Evolutionary conservation across 129 eudicot species (phyloP).

Genomic region (Erigeron canadensis): DNA sequence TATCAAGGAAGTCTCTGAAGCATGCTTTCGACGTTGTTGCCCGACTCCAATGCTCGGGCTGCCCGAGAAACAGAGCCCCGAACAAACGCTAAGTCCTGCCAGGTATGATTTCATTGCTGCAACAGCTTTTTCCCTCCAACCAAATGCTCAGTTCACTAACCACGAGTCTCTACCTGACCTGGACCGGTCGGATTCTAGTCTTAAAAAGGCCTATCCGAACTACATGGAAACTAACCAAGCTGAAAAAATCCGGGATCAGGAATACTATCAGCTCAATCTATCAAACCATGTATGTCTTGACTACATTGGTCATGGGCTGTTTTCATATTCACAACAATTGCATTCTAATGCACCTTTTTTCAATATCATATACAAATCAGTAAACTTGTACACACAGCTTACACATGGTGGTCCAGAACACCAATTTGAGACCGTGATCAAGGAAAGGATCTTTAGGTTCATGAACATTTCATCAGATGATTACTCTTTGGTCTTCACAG

Average conservation of each 20-base stretch:
- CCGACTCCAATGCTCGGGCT: slow-evolving; percentile 37
- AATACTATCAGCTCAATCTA: slow-evolving; percentile 48
- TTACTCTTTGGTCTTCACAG: slow-evolving; percentile 68
- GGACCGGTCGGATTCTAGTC: slow-evolving; percentile 33
- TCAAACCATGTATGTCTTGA: slow-evolving; percentile 68
- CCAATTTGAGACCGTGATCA: slow-evolving; percentile 46
- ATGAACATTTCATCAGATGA: slow-evolving; percentile 82
- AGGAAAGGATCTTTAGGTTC: slow-evolving; percentile 64
- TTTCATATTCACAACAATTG: slow-evolving; percentile 53
- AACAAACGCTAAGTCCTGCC: slow-evolving; percentile 23
- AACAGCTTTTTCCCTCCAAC: slow-evolving; percentile 53
- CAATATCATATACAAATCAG: slow-evolving; percentile 49
- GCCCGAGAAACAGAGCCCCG: slow-evolving; percentile 34
- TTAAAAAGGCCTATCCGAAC: slow-evolving; percentile 51
- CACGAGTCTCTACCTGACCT: slow-evolving; percentile 71
- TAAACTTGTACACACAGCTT: slow-evolving; percentile 41
- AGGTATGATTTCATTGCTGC: slow-evolving; percentile 56
- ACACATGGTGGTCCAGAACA: slow-evolving; percentile 46
- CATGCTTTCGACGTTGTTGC: slow-evolving; percentile 65
- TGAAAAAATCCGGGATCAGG: slow-evolving; percentile 59
- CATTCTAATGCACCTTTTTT: slow-evolving; percentile 46
- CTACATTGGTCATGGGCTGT: slow-evolving; percentile 74
- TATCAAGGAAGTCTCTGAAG: slow-evolving; percentile 46
- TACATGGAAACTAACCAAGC: slow-evolving; percentile 53
- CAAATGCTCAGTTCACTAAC: slow-evolving; percentile 61